These are phyloP conservation scores for Plantago lanceolata DNA, from an alignment of 305 asterid genomes.

Conservation along the genomic window DNA sequence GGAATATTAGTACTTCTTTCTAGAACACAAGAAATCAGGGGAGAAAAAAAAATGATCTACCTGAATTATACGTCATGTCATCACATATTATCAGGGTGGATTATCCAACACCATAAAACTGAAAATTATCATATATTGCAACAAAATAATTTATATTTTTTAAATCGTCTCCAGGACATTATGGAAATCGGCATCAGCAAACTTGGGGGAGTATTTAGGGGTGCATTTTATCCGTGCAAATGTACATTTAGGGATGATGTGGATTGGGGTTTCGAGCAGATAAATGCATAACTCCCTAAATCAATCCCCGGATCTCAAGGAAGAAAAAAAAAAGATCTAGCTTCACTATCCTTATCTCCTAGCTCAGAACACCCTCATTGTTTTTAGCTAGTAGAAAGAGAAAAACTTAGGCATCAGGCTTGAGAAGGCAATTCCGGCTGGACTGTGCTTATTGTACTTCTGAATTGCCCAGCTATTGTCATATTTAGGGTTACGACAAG, in stretches of 20 bases:
- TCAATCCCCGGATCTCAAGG: not conserved
- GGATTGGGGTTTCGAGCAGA: not conserved
- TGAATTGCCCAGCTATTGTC: no score
- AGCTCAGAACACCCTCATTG: no score
- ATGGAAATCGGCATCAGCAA: not conserved
- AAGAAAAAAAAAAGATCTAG: no score
- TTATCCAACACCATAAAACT: not conserved
- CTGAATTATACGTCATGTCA: not conserved
- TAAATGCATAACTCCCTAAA: not conserved
- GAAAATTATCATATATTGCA: no score
- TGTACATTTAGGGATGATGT: not conserved
- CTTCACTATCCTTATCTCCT: no score
- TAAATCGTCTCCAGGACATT: not conserved
- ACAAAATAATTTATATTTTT: no score
- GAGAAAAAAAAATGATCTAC: not conserved
- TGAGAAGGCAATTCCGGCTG: no score
- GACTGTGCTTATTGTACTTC: no score
- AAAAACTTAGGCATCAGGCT: no score
- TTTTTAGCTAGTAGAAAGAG: no score
- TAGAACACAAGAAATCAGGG: not conserved
- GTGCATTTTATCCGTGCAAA: not conserved
- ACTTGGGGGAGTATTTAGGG: not conserved
- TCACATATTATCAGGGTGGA: not conserved
- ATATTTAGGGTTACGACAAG: no score
- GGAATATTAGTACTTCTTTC: conserved; percentile 16